phyloP scores from a whole-genome alignment of 306 rosid genomes.

The Sechiopsis laciniata region DNA sequence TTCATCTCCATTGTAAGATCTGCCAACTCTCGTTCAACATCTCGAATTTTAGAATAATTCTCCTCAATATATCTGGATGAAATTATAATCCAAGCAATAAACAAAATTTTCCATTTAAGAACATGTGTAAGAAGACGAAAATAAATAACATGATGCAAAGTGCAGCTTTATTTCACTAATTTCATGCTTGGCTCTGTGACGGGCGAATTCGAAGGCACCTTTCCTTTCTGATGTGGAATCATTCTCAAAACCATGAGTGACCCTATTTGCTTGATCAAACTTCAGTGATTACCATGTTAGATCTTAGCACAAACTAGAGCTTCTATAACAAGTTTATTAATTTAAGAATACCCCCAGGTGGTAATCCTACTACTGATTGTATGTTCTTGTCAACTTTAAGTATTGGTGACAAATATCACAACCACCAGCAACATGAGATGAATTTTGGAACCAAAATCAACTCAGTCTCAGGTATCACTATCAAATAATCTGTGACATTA shows the following conservation, averaged over 20 bases:
- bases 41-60: slow-evolving; percentile 83
- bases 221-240: background rate
- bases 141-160: background rate
- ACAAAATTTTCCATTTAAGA: background rate
- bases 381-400: background rate
- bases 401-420: background rate
- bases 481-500: background rate
- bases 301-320: background rate
- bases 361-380: background rate
- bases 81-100: background rate
- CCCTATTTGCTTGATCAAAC: background rate
- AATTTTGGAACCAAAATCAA: background rate
- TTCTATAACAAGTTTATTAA: background rate
- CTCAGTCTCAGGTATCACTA: background rate
- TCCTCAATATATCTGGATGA: slow-evolving; percentile 68
- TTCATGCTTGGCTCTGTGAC: background rate
- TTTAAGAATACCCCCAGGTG: background rate
- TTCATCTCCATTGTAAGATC: slow-evolving; percentile 79
- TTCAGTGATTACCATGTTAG: background rate
- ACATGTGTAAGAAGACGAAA: background rate
- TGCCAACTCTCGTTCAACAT: slow-evolving; percentile 81
- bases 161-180: background rate
- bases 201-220: background rate
- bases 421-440: background rate
- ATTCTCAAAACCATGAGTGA: background rate